Percentiles rank a stretch among this genome's conserved stretches.
phyloP scores from a whole-genome alignment of 257 asterid species.

The Nicotiana undulata region DNA sequence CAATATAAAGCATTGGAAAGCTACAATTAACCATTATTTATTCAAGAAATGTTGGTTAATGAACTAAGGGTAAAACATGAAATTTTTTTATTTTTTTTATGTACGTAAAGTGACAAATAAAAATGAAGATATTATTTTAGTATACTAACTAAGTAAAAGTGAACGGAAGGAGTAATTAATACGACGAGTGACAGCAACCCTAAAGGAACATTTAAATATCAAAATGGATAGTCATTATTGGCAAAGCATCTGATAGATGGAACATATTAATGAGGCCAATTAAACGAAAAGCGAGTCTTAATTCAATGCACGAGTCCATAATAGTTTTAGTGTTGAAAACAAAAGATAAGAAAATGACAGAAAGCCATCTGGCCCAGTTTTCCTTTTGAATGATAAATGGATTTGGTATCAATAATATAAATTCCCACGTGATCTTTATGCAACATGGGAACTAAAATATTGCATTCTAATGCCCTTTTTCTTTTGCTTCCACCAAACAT shows the following conservation, averaged over 20 bases:
- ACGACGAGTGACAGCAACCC: not conserved
- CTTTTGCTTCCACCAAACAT: not conserved
- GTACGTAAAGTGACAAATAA: no score
- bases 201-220: not conserved
- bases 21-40: no score
- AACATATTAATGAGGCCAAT: not conserved
- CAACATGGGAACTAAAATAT: not conserved
- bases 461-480: not conserved
- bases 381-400: not conserved
- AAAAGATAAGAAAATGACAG: constrained; percentile 6
- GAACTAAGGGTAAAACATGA: no score
- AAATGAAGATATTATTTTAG: no score
- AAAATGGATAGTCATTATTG: not conserved
- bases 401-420: not conserved
- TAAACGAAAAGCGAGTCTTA: not conserved
- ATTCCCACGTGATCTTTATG: constrained; percentile 16
- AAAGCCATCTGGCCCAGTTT: not conserved
- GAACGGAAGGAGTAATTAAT: no score
- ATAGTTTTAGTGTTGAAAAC: not conserved
- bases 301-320: constrained; percentile 7
- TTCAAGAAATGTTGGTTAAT: no score
- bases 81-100: no score
- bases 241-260: not conserved
- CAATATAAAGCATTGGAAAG: no score
- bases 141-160: no score